Evolutionary conservation across 345 rosid species (phyloP), one percentile per base, ranked within the genome.

Genomic region (Odontarrhena argentea): DNA sequence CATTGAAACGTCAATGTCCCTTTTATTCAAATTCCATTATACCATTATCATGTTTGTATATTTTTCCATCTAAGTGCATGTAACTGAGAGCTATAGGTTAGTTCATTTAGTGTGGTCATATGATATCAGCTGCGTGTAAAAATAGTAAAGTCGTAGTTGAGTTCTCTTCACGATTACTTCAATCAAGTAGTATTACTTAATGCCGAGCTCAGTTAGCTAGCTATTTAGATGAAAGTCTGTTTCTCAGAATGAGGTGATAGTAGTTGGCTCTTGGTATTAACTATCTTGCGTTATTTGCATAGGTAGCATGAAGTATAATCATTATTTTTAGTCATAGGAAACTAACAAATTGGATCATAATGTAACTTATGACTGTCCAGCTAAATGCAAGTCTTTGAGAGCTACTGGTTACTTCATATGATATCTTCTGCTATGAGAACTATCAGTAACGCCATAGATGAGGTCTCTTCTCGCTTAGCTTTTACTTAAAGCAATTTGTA

Each of bases 11-110:
- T 63, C 26, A 40, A 10, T 71, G 14, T 24, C 55, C 10, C 53
- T 64, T 65, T 65, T 55, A 42, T 58, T 51, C 48, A 43, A 41
- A 73, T 65, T 73, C 71, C 61, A 50, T 34, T 48, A 58, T 51
- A 11, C 34, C 13, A 35, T 36, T 22, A 63, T 50, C 61, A 60
- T 62, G 54, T 53, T 45, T 47, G 13, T 55, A 4, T 32, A 32
- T 32, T 32, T 32, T 5, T 32, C 36, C 36, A 32, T 32, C 36
- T 32, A 32, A 32, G 36, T 32, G 36, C 36, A 32, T 32, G 7
- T 32, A 5, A 3, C 36, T 32, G 36, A 4, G 36, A 32, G 36
- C 36, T 32, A 5, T 32, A 3, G 45, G 45, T 10, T 8, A 42
- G 45, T 42, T 41, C 13, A 42, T 32, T 4, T 32, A 32, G 7